A percentile compares a stretch with the other conserved stretches of the same genome.
Evolutionary conservation across 345 rosid species (phyloP).

Genomic region (Sonneratia alba): DNA sequence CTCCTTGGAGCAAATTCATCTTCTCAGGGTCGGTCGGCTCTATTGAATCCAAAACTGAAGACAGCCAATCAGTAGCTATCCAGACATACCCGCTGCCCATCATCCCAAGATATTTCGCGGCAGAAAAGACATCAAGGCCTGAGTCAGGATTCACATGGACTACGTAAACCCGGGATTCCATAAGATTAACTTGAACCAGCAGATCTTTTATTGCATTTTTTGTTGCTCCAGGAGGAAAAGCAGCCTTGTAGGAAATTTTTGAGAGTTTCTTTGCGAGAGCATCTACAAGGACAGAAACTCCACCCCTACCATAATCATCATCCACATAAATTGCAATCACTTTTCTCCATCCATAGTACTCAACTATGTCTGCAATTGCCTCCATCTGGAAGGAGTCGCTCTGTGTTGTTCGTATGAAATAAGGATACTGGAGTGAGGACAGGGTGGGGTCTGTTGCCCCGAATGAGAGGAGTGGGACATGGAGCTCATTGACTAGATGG

Average conservation of each 20-base stretch:
- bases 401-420: conserved; percentile 52
- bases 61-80: conserved; percentile 96
- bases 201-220: conserved; percentile 34
- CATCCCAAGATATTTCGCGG: conserved; percentile 69
- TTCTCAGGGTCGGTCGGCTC: conserved; percentile 28
- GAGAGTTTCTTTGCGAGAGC: conserved; percentile 66
- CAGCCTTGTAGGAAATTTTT: conserved; percentile 68
- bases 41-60: conserved; percentile 56
- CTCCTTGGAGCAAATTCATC: conserved; percentile 74
- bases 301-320: conserved; percentile 84
- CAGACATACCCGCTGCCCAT: conserved; percentile 66
- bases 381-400: conserved; percentile 74
- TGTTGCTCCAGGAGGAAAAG: conserved; percentile 49
- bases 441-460: conserved; percentile 67
- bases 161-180: conserved; percentile 84
- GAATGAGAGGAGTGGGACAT: conserved; percentile 58
- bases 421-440: conserved; percentile 53
- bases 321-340: conserved; percentile 76
- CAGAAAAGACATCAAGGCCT: conserved; percentile 55
- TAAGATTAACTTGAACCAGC: conserved; percentile 46
- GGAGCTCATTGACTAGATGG: conserved; percentile 57
- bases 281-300: conserved; percentile 68
- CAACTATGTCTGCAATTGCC: conserved; percentile 66
- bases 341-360: conserved; percentile 61
- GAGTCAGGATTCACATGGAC: conserved; percentile 88